Base-by-base conservation (phyloP, 331 rosid species). In the Quercus lobata region DNA sequence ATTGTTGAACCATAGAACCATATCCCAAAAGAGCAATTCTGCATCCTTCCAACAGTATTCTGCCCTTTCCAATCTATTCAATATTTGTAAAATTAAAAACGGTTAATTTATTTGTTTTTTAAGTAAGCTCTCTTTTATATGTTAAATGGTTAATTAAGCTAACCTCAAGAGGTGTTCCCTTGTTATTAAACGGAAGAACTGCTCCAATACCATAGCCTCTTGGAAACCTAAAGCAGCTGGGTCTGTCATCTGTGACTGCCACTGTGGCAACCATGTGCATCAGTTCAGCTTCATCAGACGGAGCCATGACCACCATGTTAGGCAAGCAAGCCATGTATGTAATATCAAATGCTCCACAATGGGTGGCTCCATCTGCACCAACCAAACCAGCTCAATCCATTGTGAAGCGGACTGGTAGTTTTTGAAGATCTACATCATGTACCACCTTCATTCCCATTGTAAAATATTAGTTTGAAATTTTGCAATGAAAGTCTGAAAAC, bases 221-320 rank as follows among this genome's bases (percentile, higher is more conserved):
- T 3, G 98, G 97, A 83, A 92, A 94, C 81, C 97, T 84, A 77
- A 94, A 89, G 90, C 98, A 94, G 79, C 97, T 87, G 46, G 98
- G 98, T 83, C 97, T 88, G 52, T 94, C 98, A 83, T 92, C 97
- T 62, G 92, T 94, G 71, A 78, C 75, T 52, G 90, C 90, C 10
- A 95, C 98, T 6, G 98, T 92, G 75, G 98, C 95, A 55, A 94
- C 97, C 97, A 92, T 94, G 91, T 94, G 90, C 90, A 94, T 90
- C 17, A 94, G 89, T 76, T 94, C 98, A 68, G 92, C 93, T 81
- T 94, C 98, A 80, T 94, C 97, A 53, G 97, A 89, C 6, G 97
- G 97, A 76, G 98, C 98, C 98, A 94, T 94, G 74, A 92, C 97
- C 76, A 94, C 87, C 97, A 94, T 94, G 85, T 92, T 94, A 27